A percentile compares a stretch with the other conserved stretches of the same genome.
phyloP scores from a whole-genome alignment of 441 rosid species.

The Bruguiera hainesii region DNA sequence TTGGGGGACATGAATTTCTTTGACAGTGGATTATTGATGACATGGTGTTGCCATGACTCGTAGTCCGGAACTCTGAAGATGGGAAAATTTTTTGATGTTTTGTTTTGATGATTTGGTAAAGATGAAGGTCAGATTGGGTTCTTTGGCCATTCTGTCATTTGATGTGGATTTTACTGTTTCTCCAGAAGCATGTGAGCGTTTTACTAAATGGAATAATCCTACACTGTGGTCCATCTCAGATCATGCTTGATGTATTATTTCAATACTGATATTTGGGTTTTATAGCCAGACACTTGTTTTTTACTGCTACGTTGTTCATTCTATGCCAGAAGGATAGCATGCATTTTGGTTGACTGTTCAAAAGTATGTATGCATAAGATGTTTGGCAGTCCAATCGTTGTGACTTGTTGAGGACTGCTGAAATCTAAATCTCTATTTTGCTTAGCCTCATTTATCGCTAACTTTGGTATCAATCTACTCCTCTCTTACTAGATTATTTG shows the following conservation, averaged over 20 bases:
- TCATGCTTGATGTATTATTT: background rate
- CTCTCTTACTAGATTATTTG: conserved; percentile 58
- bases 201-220: background rate
- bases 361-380: background rate
- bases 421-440: background rate
- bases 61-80: background rate
- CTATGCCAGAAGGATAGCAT: background rate
- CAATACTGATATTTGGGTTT: background rate
- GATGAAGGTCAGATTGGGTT: conserved; percentile 8
- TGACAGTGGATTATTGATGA: no score
- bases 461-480: background rate
- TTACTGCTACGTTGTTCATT: background rate
- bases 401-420: background rate
- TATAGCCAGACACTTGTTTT: background rate
- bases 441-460: background rate
- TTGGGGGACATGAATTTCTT: no score
- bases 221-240: background rate
- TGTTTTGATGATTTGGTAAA: conserved; percentile 8
- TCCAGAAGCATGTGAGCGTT: background rate
- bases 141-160: background rate
- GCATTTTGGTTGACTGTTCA: background rate
- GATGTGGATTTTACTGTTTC: background rate
- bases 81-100: background rate
- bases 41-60: no score
- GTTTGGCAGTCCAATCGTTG: background rate